A percentile compares a stretch with the other conserved stretches of the same genome.
Conservation (phyloP, 192 early-diverging fungal genomes). For the Rhizophagus clarus region DNA sequence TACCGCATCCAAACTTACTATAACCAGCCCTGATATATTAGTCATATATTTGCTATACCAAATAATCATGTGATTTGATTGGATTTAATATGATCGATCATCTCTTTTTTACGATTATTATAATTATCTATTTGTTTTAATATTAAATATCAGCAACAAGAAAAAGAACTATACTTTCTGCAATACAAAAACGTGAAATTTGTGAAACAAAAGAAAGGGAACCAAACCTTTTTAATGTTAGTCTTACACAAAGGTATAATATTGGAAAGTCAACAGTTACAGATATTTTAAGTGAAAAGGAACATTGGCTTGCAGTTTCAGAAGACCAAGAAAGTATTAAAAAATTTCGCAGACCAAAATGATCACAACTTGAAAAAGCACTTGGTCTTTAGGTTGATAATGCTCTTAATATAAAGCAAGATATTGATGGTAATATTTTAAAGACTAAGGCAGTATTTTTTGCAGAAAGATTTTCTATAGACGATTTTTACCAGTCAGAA, state of each 20-base stretch:
- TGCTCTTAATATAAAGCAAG: not conserved
- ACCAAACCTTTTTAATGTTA: not conserved
- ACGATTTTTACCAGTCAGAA: not conserved
- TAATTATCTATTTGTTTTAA: too few relatives aligned
- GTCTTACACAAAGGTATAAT: not conserved
- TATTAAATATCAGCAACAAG: too few relatives aligned
- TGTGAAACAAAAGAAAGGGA: too few relatives aligned
- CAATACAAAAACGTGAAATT: too few relatives aligned
- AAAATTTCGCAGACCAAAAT: not conserved
- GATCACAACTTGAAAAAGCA: not conserved
- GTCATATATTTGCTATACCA: too few relatives aligned
- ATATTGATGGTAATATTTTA: not conserved
- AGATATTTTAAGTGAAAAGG: conserved; percentile 1
- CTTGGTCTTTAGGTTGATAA: conserved; percentile 15
- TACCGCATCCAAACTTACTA: not conserved
- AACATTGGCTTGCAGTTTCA: conserved; percentile 5
- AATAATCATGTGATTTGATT: too few relatives aligned
- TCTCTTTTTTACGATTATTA: too few relatives aligned
- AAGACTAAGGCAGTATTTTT: conserved; percentile 2
- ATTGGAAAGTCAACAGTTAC: conserved; percentile 4
- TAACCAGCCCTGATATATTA: too few relatives aligned
- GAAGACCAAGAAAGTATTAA: not conserved
- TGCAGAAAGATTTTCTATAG: not conserved
- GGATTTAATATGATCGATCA: too few relatives aligned
- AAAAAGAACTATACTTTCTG: too few relatives aligned